Evolutionary conservation across 2,329 filamentous ascomycete genomes (phyloP).

Genomic region (Alternaria gansuensis): DNA sequence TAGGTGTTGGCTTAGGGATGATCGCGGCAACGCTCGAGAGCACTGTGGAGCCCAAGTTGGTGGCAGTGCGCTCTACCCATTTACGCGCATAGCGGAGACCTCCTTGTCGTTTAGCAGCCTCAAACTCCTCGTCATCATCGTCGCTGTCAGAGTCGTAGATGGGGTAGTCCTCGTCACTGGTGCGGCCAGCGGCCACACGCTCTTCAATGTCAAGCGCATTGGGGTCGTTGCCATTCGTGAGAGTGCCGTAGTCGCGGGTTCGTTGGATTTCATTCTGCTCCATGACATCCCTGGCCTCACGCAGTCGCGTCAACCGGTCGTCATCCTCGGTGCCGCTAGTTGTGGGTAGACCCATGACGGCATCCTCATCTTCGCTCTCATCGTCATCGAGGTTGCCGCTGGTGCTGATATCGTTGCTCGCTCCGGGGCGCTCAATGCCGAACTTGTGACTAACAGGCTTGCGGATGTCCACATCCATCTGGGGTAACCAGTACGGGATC

Average conservation of each 20-base stretch:
- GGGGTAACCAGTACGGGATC: slow-evolving; percentile 95
- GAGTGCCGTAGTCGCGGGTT: slow-evolving; percentile 59
- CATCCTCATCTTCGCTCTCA: slow-evolving; percentile 70
- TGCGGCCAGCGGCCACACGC: slow-evolving; percentile 72
- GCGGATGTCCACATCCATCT: slow-evolving; percentile 97
- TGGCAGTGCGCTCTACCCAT: slow-evolving; percentile 60
- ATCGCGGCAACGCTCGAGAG: slow-evolving; percentile 41
- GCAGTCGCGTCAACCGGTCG: slow-evolving; percentile 58
- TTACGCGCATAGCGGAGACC: slow-evolving; percentile 77
- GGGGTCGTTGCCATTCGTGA: slow-evolving; percentile 48
- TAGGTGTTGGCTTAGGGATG: slow-evolving; percentile 54
- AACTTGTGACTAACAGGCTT: slow-evolving; percentile 90
- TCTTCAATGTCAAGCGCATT: slow-evolving; percentile 79
- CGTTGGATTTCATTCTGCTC: slow-evolving; percentile 61
- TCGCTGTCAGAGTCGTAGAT: slow-evolving; percentile 93
- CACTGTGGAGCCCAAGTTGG: slow-evolving; percentile 54
- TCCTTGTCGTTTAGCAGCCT: slow-evolving; percentile 78
- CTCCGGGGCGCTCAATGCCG: slow-evolving; percentile 82
- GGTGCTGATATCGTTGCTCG: slow-evolving; percentile 77
- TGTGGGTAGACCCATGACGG: slow-evolving; percentile 42
- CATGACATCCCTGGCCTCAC: slow-evolving; percentile 60
- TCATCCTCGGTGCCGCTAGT: slow-evolving; percentile 52
- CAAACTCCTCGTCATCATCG: slow-evolving; percentile 76
- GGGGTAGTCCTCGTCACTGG: slow-evolving; percentile 75
- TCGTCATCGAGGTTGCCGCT: slow-evolving; percentile 81